Base-by-base conservation (phyloP, 2,329 filamentous ascomycete species). In the Grosmannia clavigera region DNA sequence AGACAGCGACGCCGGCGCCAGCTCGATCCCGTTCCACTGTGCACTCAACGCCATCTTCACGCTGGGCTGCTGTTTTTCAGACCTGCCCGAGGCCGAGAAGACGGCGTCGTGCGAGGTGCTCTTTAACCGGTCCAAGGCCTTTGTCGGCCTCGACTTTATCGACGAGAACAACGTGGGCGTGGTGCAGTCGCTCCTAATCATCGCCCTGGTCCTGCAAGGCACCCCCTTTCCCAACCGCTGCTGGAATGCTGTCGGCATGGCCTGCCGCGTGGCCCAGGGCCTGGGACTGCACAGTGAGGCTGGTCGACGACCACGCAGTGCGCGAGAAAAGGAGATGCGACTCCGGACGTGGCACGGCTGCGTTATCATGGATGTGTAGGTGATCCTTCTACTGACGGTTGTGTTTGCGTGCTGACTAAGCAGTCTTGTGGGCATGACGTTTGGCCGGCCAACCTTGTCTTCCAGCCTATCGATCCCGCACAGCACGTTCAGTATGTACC, bases 31-130 rank as follows among this genome's bases (percentile, higher is more conserved):
- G 7, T 77, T 77, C 55, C 70, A 75, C 59, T 72, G 68, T 40
- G 72, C 74, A 1, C 66, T 78, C 38, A 78, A 78, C 60, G 64
- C 67, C 12, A 71, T 77, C 1, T 75, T 78, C 40, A 72, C 74
- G 0, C 66, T 78, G 2, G 74, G 70, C 0, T 61, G 61, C 57
- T 61, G 59, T 33, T 61, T 63, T 16, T 61, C 61, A 1, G 59
- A 61, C 35, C 33, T 63, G 54, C 48, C 59, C 5, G 25, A 40
- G 3, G 54, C 55, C 19, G 38, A 70, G 65, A 64, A 72, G 57
- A 65, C 67, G 1, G 66, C 70, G 46, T 64, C 66, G 9, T 65
- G 68, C 2, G 68, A 70, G 7, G 64, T 64, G 1, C 74, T 74
- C 61, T 74, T 73, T 40, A 67, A 71, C 54, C 68, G 72, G 2